These are phyloP conservation scores for Cyberlindnera nakhonratchasimensis DNA, from an alignment of 805 yeast genomes.

Conservation along the genomic window DNA sequence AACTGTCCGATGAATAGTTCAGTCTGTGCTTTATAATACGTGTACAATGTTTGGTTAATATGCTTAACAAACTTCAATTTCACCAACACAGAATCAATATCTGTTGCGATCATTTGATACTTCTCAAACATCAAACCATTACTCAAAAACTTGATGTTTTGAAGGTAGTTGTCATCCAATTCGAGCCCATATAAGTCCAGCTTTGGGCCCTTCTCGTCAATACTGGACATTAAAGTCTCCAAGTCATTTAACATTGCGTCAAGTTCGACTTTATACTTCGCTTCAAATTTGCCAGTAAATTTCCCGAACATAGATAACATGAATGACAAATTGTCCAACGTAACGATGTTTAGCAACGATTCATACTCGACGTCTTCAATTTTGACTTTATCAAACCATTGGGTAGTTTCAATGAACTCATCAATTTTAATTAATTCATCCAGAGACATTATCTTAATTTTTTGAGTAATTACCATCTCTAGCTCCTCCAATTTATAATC, in stretches of 20 bases:
- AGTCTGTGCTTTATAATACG: background rate
- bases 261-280: constrained; percentile 3
- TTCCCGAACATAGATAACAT: constrained; percentile 8
- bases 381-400: constrained; percentile 9
- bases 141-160: constrained; percentile 16
- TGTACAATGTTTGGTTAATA: background rate
- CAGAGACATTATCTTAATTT: constrained; percentile 1
- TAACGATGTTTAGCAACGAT: constrained; percentile 2
- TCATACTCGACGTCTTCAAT: constrained; percentile 8
- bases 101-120: constrained; percentile 14
- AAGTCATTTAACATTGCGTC: background rate
- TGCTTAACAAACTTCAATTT: constrained; percentile 3
- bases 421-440: background rate
- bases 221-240: background rate
- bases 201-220: constrained; percentile 10
- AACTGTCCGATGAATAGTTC: constrained; percentile 2
- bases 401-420: constrained; percentile 1
- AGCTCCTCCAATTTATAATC: constrained; percentile 15
- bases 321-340: constrained; percentile 13
- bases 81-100: background rate
- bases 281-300: constrained; percentile 1
- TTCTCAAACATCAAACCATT: constrained; percentile 18
- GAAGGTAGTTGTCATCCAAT: constrained; percentile 13
- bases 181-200: constrained; percentile 16
- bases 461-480: constrained; percentile 11